phyloP scores from a whole-genome alignment of 2,329 filamentous ascomycete genomes.

The Verticillium albo-atrum region DNA sequence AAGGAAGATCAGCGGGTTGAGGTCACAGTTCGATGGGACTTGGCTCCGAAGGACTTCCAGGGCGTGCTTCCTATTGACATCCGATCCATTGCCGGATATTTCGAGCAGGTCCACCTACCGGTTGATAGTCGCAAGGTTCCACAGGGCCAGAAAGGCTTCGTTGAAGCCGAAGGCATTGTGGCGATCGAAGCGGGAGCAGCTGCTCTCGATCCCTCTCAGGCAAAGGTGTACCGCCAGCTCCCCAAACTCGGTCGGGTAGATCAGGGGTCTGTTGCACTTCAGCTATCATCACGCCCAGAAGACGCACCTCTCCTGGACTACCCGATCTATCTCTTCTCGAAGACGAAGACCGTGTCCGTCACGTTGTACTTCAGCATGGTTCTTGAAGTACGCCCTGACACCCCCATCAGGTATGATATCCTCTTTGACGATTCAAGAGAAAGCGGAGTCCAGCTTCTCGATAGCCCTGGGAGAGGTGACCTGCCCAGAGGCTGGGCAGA shows the following conservation, averaged over 20 bases:
- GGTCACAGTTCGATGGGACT: conserved; percentile 26
- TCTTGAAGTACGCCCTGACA: conserved; percentile 45
- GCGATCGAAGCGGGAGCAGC: conserved; percentile 23
- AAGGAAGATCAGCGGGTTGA: conserved; percentile 22
- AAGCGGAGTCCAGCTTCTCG: conserved; percentile 23
- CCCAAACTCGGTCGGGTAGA: conserved; percentile 23
- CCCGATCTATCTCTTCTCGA: conserved; percentile 24
- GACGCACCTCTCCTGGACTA: conserved; percentile 19
- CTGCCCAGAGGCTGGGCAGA: conserved; percentile 42
- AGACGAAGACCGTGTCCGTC: conserved; percentile 16
- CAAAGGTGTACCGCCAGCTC: conserved; percentile 19
- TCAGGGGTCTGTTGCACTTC: conserved; percentile 14
- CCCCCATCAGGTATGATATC: conserved; percentile 45
- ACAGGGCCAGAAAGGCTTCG: conserved; percentile 17
- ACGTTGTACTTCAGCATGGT: conserved; percentile 32
- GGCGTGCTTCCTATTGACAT: conserved; percentile 33
- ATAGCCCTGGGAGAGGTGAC: conserved; percentile 21
- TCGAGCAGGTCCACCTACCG: conserved; percentile 28
- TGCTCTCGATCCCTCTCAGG: conserved; percentile 11
- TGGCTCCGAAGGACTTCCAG: conserved; percentile 33
- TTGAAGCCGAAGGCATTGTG: conserved; percentile 26
- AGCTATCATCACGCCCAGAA: conserved; percentile 10
- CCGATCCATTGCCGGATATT: conserved; percentile 26
- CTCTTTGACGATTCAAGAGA: conserved; percentile 34
- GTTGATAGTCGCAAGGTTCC: conserved; percentile 20